Evolutionary conservation across 2,329 filamentous ascomycete genomes (phyloP).

Genomic region (Xenoacremonium recifei): DNA sequence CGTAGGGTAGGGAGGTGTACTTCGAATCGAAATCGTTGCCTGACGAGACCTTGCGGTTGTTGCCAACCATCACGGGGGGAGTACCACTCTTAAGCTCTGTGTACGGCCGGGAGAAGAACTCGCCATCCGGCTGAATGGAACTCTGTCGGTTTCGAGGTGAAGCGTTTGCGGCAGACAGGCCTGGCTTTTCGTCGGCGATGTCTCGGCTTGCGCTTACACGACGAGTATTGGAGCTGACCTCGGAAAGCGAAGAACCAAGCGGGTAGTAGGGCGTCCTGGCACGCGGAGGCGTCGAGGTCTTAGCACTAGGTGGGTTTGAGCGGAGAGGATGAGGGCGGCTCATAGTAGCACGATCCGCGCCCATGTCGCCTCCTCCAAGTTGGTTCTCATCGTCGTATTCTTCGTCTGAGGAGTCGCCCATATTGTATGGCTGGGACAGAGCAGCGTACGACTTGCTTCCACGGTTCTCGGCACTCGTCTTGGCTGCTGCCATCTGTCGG

Average conservation of each 20-base stretch:
- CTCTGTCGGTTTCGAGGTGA: slow-evolving; percentile 31
- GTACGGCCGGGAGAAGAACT: slow-evolving; percentile 57
- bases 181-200: slow-evolving; percentile 40
- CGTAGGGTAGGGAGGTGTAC: slow-evolving; percentile 31
- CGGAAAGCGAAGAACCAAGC: slow-evolving; percentile 36
- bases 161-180: slow-evolving; percentile 9
- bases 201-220: slow-evolving; percentile 43
- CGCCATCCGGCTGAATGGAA: slow-evolving; percentile 48
- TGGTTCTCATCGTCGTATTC: slow-evolving; percentile 39
- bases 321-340: slow-evolving; percentile 53
- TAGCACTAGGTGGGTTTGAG: slow-evolving; percentile 42
- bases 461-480: slow-evolving; percentile 30
- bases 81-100: slow-evolving; percentile 54
- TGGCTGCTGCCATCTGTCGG: slow-evolving; percentile 39
- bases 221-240: slow-evolving; percentile 45
- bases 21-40: slow-evolving; percentile 53
- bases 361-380: slow-evolving; percentile 24
- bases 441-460: slow-evolving; percentile 43
- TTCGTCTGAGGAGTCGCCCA: slow-evolving; percentile 39
- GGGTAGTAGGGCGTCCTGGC: slow-evolving; percentile 20
- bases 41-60: slow-evolving; percentile 54
- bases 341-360: slow-evolving; percentile 21
- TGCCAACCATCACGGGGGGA: slow-evolving; percentile 52
- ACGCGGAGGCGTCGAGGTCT: slow-evolving; percentile 14
- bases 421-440: slow-evolving; percentile 44